Conservation (phyloP, 2,329 filamentous ascomycete species). For the Penicillium sp. region DNA sequence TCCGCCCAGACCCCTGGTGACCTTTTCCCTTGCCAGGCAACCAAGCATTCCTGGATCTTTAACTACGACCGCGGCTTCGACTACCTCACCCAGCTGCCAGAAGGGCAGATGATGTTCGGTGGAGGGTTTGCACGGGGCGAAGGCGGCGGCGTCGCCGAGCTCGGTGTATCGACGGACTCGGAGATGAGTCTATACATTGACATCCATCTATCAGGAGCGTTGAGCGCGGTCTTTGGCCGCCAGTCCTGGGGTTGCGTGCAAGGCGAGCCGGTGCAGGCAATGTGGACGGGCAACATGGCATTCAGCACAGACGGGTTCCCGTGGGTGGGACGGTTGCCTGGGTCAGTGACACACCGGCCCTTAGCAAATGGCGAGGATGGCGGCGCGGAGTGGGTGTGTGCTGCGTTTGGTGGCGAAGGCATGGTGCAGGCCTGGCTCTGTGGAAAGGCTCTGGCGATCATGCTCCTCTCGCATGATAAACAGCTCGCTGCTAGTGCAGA, state of each 20-base stretch:
- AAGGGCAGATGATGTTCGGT: conserved; percentile 54
- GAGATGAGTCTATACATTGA: conserved; percentile 25
- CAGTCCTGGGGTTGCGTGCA: conserved; percentile 23
- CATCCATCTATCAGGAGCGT: conserved; percentile 27
- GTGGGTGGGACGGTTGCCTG: conserved; percentile 49
- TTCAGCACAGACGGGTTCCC: conserved; percentile 51
- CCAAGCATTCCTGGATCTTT: conserved; percentile 52
- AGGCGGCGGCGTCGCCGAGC: conserved; percentile 44
- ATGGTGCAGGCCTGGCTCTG: conserved; percentile 35
- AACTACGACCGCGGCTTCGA: conserved; percentile 51
- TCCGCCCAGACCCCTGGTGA: conserved; percentile 38
- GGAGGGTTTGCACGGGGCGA: conserved; percentile 51
- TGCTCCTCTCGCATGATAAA: conserved; percentile 23
- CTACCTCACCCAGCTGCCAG: conserved; percentile 51
- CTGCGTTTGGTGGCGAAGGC: conserved; percentile 31
- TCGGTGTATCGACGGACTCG: conserved; percentile 51
- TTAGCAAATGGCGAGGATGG: not conserved
- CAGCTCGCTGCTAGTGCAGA: conserved; percentile 1
- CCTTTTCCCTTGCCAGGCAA: conserved; percentile 30
- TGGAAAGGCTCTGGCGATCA: conserved; percentile 28
- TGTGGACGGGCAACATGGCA: conserved; percentile 48
- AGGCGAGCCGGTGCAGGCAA: conserved; percentile 22
- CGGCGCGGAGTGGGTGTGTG: conserved; percentile 29
- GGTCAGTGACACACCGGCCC: conserved; percentile 13
- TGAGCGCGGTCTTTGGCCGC: conserved; percentile 27